phyloP scores from a whole-genome alignment of 2,329 filamentous ascomycete species.

The Aspergillus calidoustus region DNA sequence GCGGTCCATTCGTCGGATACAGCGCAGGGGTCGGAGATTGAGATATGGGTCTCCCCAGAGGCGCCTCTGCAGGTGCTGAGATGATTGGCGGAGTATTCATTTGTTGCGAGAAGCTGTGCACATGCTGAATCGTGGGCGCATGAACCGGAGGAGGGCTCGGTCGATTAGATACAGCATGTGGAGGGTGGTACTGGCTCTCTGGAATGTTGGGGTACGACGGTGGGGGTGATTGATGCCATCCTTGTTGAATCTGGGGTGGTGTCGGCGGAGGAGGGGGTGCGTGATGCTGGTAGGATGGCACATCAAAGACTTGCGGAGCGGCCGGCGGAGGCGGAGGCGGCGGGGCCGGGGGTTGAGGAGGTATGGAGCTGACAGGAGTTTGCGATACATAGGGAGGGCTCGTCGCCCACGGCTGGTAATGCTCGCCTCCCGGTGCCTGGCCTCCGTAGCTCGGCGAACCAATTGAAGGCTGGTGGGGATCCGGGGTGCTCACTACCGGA shows the following conservation, averaged over 20 bases:
- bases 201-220: conserved; percentile 37
- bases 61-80: neutral
- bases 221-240: conserved; percentile 32
- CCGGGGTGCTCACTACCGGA: conserved; percentile 21
- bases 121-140: neutral
- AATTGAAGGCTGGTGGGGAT: conserved; percentile 25
- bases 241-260: conserved; percentile 30
- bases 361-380: conserved; percentile 28
- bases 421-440: conserved; percentile 14
- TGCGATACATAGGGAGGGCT: conserved; percentile 30
- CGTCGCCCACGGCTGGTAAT: conserved; percentile 28
- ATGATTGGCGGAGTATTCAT: neutral
- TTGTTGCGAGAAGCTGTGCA: conserved; percentile 10
- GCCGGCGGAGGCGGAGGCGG: conserved; percentile 48
- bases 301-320: conserved; percentile 30
- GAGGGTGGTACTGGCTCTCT: conserved; percentile 23
- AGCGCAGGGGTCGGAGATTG: conserved; percentile 9
- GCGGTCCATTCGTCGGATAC: conserved; percentile 22
- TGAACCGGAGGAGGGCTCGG: conserved; percentile 1
- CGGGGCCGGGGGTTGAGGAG: conserved; percentile 39
- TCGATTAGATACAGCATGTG: conserved; percentile 1
- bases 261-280: conserved; percentile 6
- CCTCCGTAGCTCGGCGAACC: conserved; percentile 25
- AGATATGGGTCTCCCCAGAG: conserved; percentile 3
- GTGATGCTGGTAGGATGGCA: conserved; percentile 39